Evolutionary conservation across 2,329 filamentous ascomycete genomes (phyloP), one percentile per base, ranked within the genome.

Genomic region (Ascochyta rabiei): DNA sequence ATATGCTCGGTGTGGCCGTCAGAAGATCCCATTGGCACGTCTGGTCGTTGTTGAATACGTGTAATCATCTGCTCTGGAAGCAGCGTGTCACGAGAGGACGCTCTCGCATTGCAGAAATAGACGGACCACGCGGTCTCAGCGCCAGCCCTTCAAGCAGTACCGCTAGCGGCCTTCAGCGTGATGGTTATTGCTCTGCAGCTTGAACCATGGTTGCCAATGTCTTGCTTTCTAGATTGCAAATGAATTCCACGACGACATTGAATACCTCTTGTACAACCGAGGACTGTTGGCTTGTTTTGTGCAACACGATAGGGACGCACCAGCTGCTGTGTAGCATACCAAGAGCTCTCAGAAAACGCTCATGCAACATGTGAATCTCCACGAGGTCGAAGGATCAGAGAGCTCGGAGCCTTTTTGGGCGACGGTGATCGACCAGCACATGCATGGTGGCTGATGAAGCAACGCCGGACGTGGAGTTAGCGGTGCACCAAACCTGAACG

Each of bases 391-490:
- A 41, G 10, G 46, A 51, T 44, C 31, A 21, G 54, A 30, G 37
- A 41, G 51, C 43, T 34, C 13, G 26, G 2, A 26, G 28, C 37
- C 18, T 37, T 7, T 7, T 12, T 37, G 30, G n/a, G 23, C 34
- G 48, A 53, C 9, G 9, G 15, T 15, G 45, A 45, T 39, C 39
- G 30, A 12, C 35, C 28, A 55, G 52, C 52, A 45, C 45, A 55
- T 49, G 52, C 52, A 46, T 46, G 42, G 24, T 50, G 46, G 46
- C 52, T 47, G 46, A 38, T 38, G 30, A 43, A 46, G 39, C 33
- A 12, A 19, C 39, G 44, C 28, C 16, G 26, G 23, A 6, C 43
- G 24, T 26, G 13, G 39, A 42, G 10, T 47, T 44, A 44, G 38
- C 18, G 30, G 21, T 24, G 18, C 19, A 44, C 37, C 31, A 44